Evolutionary conservation across 2,329 filamentous ascomycete genomes (phyloP).

Genomic region (Hypoxylon sp.): DNA sequence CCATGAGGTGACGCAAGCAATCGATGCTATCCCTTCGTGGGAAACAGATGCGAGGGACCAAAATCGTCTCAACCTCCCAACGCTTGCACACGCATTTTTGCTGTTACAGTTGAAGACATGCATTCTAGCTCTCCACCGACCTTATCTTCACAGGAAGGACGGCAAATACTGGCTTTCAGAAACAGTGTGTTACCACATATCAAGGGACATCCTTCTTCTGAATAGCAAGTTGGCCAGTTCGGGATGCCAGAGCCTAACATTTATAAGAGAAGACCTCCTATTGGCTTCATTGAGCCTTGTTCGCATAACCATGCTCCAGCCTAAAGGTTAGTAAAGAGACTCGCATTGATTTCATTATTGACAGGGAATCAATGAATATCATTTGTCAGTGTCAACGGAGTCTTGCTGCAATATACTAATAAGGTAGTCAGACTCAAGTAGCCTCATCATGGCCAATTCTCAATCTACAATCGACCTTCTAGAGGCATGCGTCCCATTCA

Average conservation of each 20-base stretch:
- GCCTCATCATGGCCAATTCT: conserved; percentile 20
- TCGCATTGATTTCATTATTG: not conserved
- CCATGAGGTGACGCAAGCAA: conserved; percentile 41
- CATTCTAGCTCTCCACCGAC: conserved; percentile 45
- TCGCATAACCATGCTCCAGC: conserved; percentile 40
- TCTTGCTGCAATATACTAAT: not conserved
- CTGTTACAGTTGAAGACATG: conserved; percentile 44
- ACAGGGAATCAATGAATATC: not conserved
- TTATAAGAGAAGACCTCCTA: conserved; percentile 43
- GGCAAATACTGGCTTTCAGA: conserved; percentile 43
- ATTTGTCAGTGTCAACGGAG: not conserved
- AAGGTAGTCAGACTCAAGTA: conserved; percentile 19
- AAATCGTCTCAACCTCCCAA: not conserved
- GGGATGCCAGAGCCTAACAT: conserved; percentile 29
- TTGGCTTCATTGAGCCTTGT: conserved; percentile 41
- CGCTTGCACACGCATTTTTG: conserved; percentile 36
- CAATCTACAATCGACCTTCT: conserved; percentile 40
- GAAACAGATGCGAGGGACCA: conserved; percentile 4
- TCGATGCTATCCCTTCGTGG: conserved; percentile 41
- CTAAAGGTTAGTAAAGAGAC: conserved; percentile 24
- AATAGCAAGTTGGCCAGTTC: conserved; percentile 35
- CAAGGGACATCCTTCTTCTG: conserved; percentile 44
- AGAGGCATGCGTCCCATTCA: conserved; percentile 42
- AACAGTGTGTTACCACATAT: conserved; percentile 41
- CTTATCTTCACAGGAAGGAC: conserved; percentile 36